Evolutionary conservation across 441 rosid species (phyloP).

Genomic region (Erodium trifolium): DNA sequence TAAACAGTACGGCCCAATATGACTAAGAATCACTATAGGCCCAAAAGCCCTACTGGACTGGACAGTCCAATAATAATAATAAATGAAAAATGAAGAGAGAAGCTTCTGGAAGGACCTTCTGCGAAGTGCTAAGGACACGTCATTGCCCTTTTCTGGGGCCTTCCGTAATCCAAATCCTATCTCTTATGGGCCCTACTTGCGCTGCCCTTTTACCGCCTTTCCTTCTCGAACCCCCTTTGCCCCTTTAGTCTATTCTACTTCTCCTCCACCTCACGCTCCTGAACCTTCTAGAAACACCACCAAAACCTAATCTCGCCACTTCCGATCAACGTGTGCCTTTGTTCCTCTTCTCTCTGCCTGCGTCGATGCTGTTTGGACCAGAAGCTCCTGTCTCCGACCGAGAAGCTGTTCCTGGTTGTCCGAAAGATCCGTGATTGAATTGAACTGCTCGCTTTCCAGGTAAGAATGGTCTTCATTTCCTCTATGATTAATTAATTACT

Average conservation of each 20-base stretch:
- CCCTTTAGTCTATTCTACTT: slow-evolving; percentile 28
- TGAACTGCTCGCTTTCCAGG: neutral
- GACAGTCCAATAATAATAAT: neutral
- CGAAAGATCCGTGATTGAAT: neutral
- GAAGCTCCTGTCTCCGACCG: neutral
- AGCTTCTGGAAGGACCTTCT: slow-evolving; percentile 35
- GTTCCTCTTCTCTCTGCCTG: neutral
- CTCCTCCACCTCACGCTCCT: slow-evolving; percentile 1
- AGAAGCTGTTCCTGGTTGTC: neutral
- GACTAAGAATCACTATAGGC: neutral
- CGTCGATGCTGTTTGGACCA: neutral
- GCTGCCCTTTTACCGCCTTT: slow-evolving; percentile 17
- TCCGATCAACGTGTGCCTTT: neutral
- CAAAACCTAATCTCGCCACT: neutral
- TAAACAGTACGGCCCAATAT: neutral
- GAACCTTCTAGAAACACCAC: slow-evolving; percentile 36
- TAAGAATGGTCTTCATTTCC: neutral
- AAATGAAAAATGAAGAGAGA: slow-evolving; percentile 16
- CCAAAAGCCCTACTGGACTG: neutral
- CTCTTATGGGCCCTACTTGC: slow-evolving; percentile 22
- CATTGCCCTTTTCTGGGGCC: slow-evolving; percentile 29
- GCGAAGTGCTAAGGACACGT: slow-evolving; percentile 5
- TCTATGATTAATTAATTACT: neutral
- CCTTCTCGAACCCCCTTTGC: slow-evolving; percentile 47
- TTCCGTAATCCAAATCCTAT: slow-evolving; percentile 24